Base-by-base conservation (phyloP, 768 basidiomycete species). In the Rhodotorula kratochvilovae region DNA sequence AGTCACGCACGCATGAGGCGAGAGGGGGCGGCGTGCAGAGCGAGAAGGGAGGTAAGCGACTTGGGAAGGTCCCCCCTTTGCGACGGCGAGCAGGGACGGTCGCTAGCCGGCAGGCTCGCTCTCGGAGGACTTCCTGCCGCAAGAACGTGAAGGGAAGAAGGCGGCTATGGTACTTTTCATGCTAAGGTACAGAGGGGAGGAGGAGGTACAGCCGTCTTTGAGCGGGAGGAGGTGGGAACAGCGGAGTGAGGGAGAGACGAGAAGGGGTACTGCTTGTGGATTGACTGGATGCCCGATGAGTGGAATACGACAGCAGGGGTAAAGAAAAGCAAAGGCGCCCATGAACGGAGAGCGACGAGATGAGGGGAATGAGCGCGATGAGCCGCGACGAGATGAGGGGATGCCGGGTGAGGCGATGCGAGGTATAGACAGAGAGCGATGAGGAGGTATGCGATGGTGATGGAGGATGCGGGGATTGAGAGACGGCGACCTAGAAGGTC, bases 401-500 rank as follows among this genome's bases (percentile, higher is more conserved):
- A 23, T 39, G 39, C 39, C 39, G 39, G 16, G 15, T 46, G 21
- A 23, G 15, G 13, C 29, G 51, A n/a, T 53, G 51, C 27, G 51
- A 29, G 54, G 54, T 55, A 55, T 55, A 27, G 33, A 55, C 54
- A 55, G 53, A 29, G n/a, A n/a, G 16, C 12, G 45, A 13, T 46
- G 45, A 46, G 19, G 12, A 46, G 15, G 45, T 39, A 53, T 53
- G 51, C 4, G 25, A 23, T 13, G n/a, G 48, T 29, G 31, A 35
- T 35, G 54, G 42, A 59, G 57, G 5, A 35, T 25, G n/a, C 31
- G 39, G n/a, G 0, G 35, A 16, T 21, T 5, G 46, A 2, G 27
- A 36, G 21, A 42, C 12, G 31, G 21, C 8, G 58, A 42, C 23
- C 55, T 27, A 71, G 62, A 67, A 71, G 35, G 66, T 63, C 61